A percentile compares a stretch with the other conserved stretches of the same genome.
Evolutionary conservation across 1,139 yeast species (phyloP).

Genomic region (Taphrina flavorubra): DNA sequence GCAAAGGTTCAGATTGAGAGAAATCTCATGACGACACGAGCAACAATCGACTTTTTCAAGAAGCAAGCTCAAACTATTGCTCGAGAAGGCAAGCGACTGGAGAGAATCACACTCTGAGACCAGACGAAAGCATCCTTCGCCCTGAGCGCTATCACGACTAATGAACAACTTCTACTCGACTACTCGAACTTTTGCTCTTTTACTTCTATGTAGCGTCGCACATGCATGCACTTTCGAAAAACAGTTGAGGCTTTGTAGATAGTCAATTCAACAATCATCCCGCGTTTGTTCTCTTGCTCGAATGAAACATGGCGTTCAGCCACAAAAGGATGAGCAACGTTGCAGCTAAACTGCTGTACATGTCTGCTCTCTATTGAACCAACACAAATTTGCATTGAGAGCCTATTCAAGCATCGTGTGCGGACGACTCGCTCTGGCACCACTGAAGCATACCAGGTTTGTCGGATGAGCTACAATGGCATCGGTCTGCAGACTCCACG

Average conservation of each 20-base stretch:
- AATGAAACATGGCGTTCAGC: not conserved
- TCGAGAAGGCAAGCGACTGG: slow-evolving; percentile 29
- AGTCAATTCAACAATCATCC: no score
- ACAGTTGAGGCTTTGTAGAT: no score
- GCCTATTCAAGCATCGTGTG: no score
- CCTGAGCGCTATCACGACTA: not conserved
- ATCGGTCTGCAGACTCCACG: slow-evolving; percentile 68
- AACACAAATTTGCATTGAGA: no score
- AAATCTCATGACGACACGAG: slow-evolving; percentile 22
- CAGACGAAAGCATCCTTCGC: not conserved
- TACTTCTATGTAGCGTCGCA: not conserved
- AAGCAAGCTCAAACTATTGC: slow-evolving; percentile 13
- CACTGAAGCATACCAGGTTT: not conserved
- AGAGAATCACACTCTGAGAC: slow-evolving; percentile 3
- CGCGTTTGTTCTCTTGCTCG: not conserved
- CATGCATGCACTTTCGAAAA: no score
- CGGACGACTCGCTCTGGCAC: no score
- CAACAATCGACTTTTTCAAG: slow-evolving; percentile 28
- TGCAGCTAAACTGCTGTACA: not conserved
- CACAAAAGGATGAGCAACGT: not conserved
- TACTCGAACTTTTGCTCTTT: not conserved
- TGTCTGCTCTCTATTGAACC: no score
- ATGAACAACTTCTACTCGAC: not conserved
- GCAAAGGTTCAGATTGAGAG: slow-evolving; percentile 15
- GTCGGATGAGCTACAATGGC: slow-evolving; percentile 58